Evolutionary conservation across 2,329 filamentous ascomycete genomes (phyloP).

Genomic region (Hymenoscyphus salicellus): DNA sequence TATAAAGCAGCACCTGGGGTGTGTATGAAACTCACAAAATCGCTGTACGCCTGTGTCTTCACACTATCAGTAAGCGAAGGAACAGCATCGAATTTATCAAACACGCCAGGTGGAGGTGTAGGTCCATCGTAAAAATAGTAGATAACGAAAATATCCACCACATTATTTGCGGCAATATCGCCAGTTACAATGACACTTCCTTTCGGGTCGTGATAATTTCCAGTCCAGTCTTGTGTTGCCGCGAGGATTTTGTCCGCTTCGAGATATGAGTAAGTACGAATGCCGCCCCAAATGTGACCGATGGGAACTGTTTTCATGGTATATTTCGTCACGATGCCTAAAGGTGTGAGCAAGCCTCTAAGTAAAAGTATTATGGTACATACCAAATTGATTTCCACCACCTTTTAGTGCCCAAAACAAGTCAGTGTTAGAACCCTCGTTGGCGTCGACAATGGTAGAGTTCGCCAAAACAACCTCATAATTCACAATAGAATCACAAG

Average conservation of each 20-base stretch:
- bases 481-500: conserved; percentile 43
- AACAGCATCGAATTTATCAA: conserved; percentile 26
- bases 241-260: conserved; percentile 40
- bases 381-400: conserved; percentile 31
- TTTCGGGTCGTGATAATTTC: conserved; percentile 47
- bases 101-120: conserved; percentile 32
- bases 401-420: conserved; percentile 31
- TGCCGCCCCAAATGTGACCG: conserved; percentile 40
- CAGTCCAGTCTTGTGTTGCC: conserved; percentile 54
- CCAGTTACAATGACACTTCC: conserved; percentile 35
- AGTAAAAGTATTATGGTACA: conserved; percentile 16
- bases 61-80: conserved; percentile 11
- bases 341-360: neutral
- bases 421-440: conserved; percentile 21
- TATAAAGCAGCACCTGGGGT: neutral
- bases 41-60: conserved; percentile 34
- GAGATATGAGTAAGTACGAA: conserved; percentile 34
- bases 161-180: conserved; percentile 21
- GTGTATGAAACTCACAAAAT: conserved; percentile 29
- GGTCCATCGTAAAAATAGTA: conserved; percentile 39
- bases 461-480: conserved; percentile 40
- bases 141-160: conserved; percentile 28
- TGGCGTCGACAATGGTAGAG: conserved; percentile 25
- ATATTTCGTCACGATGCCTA: conserved; percentile 39
- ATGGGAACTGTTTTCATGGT: conserved; percentile 33